Conservation (phyloP, 352 stramenopile genomes). For the Globisporangium nagaii region DNA sequence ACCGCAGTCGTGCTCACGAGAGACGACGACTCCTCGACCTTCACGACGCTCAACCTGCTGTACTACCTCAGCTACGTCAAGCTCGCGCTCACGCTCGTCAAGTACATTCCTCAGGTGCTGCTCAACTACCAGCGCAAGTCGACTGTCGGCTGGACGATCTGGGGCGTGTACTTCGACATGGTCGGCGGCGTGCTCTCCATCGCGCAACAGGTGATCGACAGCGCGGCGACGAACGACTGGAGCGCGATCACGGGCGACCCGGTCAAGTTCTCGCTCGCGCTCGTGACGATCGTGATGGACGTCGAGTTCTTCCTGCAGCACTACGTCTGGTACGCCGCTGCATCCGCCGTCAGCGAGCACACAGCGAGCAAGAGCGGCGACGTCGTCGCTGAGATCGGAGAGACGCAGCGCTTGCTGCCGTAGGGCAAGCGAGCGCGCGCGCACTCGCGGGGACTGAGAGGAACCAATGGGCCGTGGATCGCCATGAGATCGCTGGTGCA, state of each 20-base stretch:
- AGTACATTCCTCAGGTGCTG: constrained; percentile 94
- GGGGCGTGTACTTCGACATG: constrained; percentile 97
- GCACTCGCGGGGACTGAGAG: too few species aligned
- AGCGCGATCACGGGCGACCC: constrained; percentile 93
- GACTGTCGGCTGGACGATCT: constrained; percentile 95
- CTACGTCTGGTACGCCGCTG: constrained; percentile 96
- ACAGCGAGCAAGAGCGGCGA: too few species aligned
- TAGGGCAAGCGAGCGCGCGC: too few species aligned
- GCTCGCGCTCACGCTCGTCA: constrained; percentile 92
- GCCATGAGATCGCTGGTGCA: too few species aligned
- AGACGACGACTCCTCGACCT: constrained; percentile 23
- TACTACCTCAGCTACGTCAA: constrained; percentile 95
- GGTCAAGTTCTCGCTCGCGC: constrained; percentile 95
- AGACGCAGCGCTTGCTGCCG: too few species aligned
- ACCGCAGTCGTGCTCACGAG: neutral
- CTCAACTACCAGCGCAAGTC: constrained; percentile 95
- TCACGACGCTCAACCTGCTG: constrained; percentile 90
- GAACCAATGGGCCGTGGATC: too few species aligned
- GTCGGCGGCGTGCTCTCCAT: constrained; percentile 90
- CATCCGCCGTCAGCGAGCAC: too few species aligned
- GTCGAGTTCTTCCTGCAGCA: constrained; percentile 96
- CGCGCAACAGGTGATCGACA: constrained; percentile 92
- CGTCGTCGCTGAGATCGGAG: too few species aligned
- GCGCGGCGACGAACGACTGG: constrained; percentile 88
- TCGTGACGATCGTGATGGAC: constrained; percentile 96